A percentile compares a stretch with the other conserved stretches of the same genome.
Conservation (phyloP, 495 filamentous ascomycete species). For the Neurospora africana region DNA sequence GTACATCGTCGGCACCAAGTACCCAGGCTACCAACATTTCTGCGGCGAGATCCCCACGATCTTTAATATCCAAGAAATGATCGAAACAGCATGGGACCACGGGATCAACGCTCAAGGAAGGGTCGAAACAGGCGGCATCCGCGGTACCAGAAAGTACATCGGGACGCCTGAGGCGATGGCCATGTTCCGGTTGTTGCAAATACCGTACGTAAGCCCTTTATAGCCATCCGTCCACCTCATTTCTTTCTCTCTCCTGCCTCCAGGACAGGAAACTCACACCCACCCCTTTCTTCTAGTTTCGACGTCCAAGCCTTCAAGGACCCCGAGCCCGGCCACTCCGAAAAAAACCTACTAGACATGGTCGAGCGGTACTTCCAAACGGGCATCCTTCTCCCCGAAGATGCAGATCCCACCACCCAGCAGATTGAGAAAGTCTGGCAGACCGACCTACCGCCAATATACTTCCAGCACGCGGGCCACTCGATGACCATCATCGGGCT, state of each 20-base stretch:
- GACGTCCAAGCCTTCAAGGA: conserved; percentile 29
- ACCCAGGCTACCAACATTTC: conserved; percentile 50
- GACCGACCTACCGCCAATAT: conserved; percentile 71
- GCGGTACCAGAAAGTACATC: conserved; percentile 86
- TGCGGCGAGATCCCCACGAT: conserved; percentile 59
- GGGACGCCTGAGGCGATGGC: conserved; percentile 89
- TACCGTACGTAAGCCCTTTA: conserved; percentile 49
- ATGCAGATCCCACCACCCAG: background rate
- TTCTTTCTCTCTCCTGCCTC: background rate
- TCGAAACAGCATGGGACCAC: conserved; percentile 82
- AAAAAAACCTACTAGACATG: conserved; percentile 44
- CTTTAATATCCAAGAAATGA: conserved; percentile 74
- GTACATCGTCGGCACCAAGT: conserved; percentile 52
- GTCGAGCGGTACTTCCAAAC: conserved; percentile 67
- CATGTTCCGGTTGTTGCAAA: conserved; percentile 57
- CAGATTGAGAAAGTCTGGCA: conserved; percentile 42
- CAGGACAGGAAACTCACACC: background rate
- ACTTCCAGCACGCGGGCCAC: conserved; percentile 86
- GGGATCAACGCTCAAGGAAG: conserved; percentile 68
- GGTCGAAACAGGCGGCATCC: conserved; percentile 77
- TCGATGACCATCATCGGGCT: conserved; percentile 88
- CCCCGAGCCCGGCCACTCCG: conserved; percentile 20
- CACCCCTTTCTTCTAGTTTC: conserved; percentile 16
- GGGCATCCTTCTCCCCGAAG: conserved; percentile 20
- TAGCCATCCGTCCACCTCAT: conserved; percentile 12